Base-by-base conservation (phyloP, 768 basidiomycete genomes). In the Naganishia friedmannii region DNA sequence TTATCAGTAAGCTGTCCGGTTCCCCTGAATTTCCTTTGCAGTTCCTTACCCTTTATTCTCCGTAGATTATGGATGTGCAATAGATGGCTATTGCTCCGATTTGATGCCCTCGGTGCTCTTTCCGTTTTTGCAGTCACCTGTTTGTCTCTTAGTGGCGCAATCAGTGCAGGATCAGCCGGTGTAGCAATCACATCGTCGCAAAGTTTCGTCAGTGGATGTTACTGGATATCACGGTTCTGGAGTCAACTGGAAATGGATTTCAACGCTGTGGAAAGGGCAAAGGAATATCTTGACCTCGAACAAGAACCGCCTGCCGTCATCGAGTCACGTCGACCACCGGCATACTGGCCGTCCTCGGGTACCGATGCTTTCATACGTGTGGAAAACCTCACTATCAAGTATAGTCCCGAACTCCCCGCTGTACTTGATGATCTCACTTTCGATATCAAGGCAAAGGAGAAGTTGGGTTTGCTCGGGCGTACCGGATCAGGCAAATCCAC, bases 271-370 rank as follows among this genome's bases (percentile, higher is more conserved):
- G 93, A 97, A 79, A 90, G 93, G 70, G 85, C 94, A 17, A 87
- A 92, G 8, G 93, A 95, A 83, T 95, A 94, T 83, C 87, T 95
- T 29, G 86, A 91, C 65, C 84, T 96, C 6, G 92, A 92, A 0
- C 91, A 92, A 78, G 92, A 95, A 77, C 89, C 93, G 0, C 87
- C 91, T 2, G 84, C 88, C 0, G 76, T 89, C 69, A 88, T 93
- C 58, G 88, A 92, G 73, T 85, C 85, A 0, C 86, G 85, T 68
- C 86, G 90, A 8, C 89, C 88, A 0, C 93, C 93, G 0, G 93
- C 93, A 0, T 93, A 93, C 76, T 96, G 93, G 93, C 93, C 93
- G 0, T 92, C 92, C 0, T 83, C 88, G 21, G 85, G 78, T 58
- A 82, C 85, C 9, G 83, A 87, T 32, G 77, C 84, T 3, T 82